Conservation (phyloP, 805 yeast genomes). For the Kluyveromyces wickerhamii region DNA sequence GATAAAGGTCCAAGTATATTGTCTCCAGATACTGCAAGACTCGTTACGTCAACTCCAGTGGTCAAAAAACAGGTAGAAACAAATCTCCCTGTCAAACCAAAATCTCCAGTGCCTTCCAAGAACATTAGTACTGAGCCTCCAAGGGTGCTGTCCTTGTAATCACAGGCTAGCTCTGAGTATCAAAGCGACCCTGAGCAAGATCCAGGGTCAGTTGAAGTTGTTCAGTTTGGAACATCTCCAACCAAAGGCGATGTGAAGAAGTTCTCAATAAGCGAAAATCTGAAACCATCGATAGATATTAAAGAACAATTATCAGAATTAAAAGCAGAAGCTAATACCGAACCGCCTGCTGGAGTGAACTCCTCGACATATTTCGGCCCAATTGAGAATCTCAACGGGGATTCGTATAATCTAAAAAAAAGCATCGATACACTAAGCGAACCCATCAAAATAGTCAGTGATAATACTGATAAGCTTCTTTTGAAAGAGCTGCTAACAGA, state of each 20-base stretch:
- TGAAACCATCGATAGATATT: no score
- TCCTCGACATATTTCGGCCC: no score
- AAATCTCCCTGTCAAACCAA: slow-evolving; percentile 1
- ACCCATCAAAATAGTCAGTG: slow-evolving; percentile 1
- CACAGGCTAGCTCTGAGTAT: slow-evolving; percentile 3
- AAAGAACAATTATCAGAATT: no score
- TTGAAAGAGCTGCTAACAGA: slow-evolving; percentile 30
- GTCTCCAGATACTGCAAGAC: slow-evolving; percentile 7
- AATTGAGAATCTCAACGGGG: no score
- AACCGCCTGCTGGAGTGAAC: no score
- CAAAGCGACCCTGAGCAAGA: slow-evolving; percentile 3
- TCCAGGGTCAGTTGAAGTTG: slow-evolving; percentile 10
- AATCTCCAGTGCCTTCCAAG: slow-evolving; percentile 1
- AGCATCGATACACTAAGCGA: slow-evolving; percentile 22
- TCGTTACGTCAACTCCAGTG: slow-evolving; percentile 3
- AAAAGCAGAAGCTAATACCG: no score
- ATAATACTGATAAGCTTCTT: slow-evolving; percentile 18
- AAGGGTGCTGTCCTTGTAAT: slow-evolving; percentile 8
- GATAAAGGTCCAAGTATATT: neutral
- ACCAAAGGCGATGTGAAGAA: slow-evolving; percentile 13
- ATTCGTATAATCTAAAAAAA: slow-evolving; percentile 12
- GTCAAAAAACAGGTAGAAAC: slow-evolving; percentile 4
- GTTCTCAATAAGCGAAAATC: neutral
- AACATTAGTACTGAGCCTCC: slow-evolving; percentile 1
- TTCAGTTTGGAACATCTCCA: slow-evolving; percentile 18